Base-by-base conservation (phyloP, 768 basidiomycete genomes). In the Lentinula boryana region DNA sequence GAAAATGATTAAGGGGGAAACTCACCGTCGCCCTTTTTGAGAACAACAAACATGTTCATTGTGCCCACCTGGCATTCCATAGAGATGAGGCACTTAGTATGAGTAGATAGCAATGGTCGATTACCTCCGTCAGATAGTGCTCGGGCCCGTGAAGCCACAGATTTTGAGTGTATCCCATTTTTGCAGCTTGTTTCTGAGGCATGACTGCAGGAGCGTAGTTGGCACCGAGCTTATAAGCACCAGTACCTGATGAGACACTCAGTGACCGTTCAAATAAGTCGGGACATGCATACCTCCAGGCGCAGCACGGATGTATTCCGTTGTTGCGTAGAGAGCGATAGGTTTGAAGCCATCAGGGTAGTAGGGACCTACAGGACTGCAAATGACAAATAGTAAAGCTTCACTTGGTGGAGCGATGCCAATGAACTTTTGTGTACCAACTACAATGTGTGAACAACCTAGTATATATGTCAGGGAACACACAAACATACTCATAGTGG, bases 271-370 rank as follows among this genome's bases (percentile, higher is more conserved):
- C 38, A 12, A 65, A 58, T 31, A 36, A 36, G 9, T 5, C 18
- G 15, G 41, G 32, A 21, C 23, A 44, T 16, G 12, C 70, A 55
- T 80, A 83, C 94, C 94, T 66, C 94, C 93, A 4, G 92, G 91
- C 50, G 87, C 84, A 5, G 94, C 93, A 50, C 94, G 88, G 43
- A 91, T 86, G 68, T 84, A 87, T 68, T 92, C 84, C 0, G 89
- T 91, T 0, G 91, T 93, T 0, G 89, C 94, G 60, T 91, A 86
- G 55, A 95, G 79, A n/a, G 91, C 84, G 52, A 96, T 84, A 27
- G 94, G 93, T 73, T 95, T 95, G 81, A 95, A 95, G 12, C 93
- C 93, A 33, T 85, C 76, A 0, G 88, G 84, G 68, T 88, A 95
- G 71, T 92, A 95, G 3, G 93, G 92, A 31, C 93, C 92, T 13